Evolutionary conservation across 306 rosid species (phyloP), one percentile per base, ranked within the genome.

Genomic region (Clitoria ternatea): DNA sequence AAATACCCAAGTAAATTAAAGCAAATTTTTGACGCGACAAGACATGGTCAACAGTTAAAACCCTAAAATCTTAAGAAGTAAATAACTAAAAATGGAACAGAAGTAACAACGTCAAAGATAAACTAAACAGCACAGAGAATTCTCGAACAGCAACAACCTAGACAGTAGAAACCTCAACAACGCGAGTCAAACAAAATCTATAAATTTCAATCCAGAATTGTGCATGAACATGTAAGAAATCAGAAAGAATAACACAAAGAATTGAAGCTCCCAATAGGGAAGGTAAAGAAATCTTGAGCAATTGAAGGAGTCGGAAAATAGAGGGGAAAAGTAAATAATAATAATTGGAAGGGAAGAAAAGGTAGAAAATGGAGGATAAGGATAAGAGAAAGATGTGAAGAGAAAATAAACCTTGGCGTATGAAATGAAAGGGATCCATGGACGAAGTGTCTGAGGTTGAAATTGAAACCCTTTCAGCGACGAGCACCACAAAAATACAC

Each of bases 391-490:
- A 81, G 83, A 73, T 90, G 82, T 68, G 65, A 44, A 14, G n/a
- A 77, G 17, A 11, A 2, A 26, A n/a, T 69, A 47, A 54, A 90
- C 97, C 97, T 90, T 88, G 70, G 20, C 85, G 89, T 63, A 86
- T 72, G 86, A 88, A 86, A 82, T 86, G 82, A 67, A 85, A 85
- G 40, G 83, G 78, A 84, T 84, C 90, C 97, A 90, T 37, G 11
- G 11, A 8, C 13, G 13, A 37, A 88, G 43, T 65, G 70, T 55
- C 40, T 15, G 54, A 80, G 78, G 71, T 78, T n/a, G n/a, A n/a
- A n/a, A n/a, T 69, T 44, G 84, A 84, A 86, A 82, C 85, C 89
- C 85, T 82, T 22, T 15, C 30, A 72, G 76, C 82, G 62, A 83
- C 59, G 78, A 83, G n/a, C 77, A 84, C 86, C 73, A 80, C 74